Evolutionary conservation across 257 asterid genomes (phyloP), one percentile per base, ranked within the genome.

Genomic region (Apocynum venetum): DNA sequence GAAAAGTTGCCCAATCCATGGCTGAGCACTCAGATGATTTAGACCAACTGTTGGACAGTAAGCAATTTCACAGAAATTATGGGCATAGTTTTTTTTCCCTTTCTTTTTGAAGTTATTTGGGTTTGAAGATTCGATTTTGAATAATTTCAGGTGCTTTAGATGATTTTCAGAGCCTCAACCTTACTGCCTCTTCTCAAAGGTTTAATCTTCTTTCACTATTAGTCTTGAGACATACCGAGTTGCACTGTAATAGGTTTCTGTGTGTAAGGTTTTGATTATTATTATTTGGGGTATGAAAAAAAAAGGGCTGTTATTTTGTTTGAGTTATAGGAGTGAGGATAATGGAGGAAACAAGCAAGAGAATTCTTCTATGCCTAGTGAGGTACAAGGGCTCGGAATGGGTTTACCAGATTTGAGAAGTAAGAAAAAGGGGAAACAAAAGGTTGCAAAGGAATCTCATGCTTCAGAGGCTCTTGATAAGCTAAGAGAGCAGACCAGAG

Each of bases 1-100:
- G 43, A 55, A 53, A 56, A 14, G 49, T 36, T 14, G 69, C 19
- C 40, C 75, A 79, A 60, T 78, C 83, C 81, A 93, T 93, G 98
- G 98, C 93, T 17, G 93, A 87, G 49, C 89, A 87, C 81, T 83
- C 93, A 77, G 97, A 93, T 71, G 98, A 93, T 80, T 89, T 96
- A 79, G 99, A 96, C 87, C 90, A 87, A 82, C 97, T 96, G 74
- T 97, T 96, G 53, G 97, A 96, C 85, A 93, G 99, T 96, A 86
- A 90, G 96, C 35, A 73, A 68, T 56, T 74, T 51, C 73, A 15
- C 41, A 38, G 52, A 53, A 25, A 36, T 17, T 15, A 53, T 0
- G 20, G 10, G 36, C 1, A 8, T 3, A 25, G 41, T 35, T 49
- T 70, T n/a, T 7, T 57, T 14, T 14, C 41, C 55, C 40, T 2